Percentiles rank a stretch among this genome's conserved stretches.
phyloP scores from a whole-genome alignment of 2,329 filamentous ascomycete species.

The Cadophora luteo-olivacea region DNA sequence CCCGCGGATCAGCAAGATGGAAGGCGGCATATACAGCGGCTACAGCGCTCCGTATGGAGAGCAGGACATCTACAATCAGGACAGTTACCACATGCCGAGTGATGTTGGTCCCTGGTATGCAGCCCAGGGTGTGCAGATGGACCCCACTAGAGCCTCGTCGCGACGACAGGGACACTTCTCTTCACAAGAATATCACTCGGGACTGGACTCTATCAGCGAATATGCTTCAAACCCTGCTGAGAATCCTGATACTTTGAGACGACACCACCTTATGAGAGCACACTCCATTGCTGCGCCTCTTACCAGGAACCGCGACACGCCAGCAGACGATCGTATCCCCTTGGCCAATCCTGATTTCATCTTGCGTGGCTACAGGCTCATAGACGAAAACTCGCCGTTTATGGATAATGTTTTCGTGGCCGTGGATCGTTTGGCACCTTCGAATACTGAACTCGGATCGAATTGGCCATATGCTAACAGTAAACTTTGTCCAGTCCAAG shows the following conservation, averaged over 20 bases:
- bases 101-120: constrained; percentile 3
- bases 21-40: background rate
- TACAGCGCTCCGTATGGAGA: background rate
- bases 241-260: too few species aligned
- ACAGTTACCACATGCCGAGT: background rate
- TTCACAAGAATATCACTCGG: background rate
- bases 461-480: constrained; percentile 23
- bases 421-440: background rate
- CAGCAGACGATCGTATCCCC: too few species aligned
- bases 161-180: background rate
- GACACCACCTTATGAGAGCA: background rate
- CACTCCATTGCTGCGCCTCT: background rate
- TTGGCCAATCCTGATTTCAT: background rate
- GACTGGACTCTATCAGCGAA: background rate
- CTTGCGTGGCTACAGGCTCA: background rate
- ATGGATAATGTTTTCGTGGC: background rate
- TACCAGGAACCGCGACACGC: background rate
- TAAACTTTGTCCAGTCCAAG: constrained; percentile 16
- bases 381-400: background rate
- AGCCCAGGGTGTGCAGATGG: background rate
- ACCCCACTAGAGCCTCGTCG: background rate
- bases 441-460: background rate
- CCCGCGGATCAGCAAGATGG: constrained; percentile 5
- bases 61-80: background rate
- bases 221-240: background rate